phyloP scores from a whole-genome alignment of 2,329 filamentous ascomycete genomes.

The Teratosphaeria zuluensis region DNA sequence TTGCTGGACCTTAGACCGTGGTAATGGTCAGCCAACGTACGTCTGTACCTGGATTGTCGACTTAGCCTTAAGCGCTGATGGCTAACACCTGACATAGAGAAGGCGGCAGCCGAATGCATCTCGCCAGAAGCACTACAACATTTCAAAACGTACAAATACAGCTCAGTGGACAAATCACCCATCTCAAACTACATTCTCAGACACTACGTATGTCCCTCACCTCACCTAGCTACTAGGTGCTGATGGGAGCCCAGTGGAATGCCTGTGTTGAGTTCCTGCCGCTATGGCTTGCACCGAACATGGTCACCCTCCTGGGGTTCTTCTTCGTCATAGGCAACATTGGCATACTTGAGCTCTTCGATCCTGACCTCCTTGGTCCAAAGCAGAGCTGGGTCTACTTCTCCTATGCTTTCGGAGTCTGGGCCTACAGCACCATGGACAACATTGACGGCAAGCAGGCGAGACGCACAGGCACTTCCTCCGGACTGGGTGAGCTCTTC shows the following conservation, averaged over 20 bases:
- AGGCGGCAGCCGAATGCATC: conserved; percentile 30
- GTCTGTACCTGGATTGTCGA: neutral
- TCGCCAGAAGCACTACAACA: conserved; percentile 86
- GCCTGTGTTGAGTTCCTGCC: conserved; percentile 84
- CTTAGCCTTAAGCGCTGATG: neutral
- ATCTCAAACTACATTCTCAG: conserved; percentile 88
- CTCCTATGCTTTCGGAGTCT: conserved; percentile 88
- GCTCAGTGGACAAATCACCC: conserved; percentile 88
- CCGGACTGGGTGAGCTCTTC: conserved; percentile 89
- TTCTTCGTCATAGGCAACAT: conserved; percentile 87
- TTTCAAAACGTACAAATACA: conserved; percentile 94
- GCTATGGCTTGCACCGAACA: conserved; percentile 94
- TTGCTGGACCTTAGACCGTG: neutral
- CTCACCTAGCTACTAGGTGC: neutral
- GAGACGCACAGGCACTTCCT: conserved; percentile 85
- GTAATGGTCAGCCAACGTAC: neutral
- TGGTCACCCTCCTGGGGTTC: conserved; percentile 93
- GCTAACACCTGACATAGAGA: neutral
- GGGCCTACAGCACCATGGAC: conserved; percentile 97
- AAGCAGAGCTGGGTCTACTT: conserved; percentile 83
- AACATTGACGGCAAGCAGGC: conserved; percentile 98
- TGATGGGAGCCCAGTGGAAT: conserved; percentile 65
- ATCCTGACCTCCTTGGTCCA: conserved; percentile 75
- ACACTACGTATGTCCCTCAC: conserved; percentile 65
- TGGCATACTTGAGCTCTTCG: conserved; percentile 60